Evolutionary conservation across 2,329 filamentous ascomycete species (phyloP), one percentile per base, ranked within the genome.

Genomic region (Sporothrix euskadiensis): DNA sequence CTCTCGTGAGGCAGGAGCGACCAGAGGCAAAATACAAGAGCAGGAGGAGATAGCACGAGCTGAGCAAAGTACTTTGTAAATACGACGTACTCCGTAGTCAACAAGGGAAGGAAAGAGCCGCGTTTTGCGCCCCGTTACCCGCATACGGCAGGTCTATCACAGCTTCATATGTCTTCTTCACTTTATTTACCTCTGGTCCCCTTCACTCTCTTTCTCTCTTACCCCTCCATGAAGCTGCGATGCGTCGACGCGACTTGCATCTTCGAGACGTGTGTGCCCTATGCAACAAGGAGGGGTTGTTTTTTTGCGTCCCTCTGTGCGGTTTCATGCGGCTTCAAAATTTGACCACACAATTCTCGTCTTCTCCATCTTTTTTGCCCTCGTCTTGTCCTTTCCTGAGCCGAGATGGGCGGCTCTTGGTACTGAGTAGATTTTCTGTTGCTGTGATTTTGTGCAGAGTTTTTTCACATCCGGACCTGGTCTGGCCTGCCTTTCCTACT

Each of bases 371-470:
- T 66, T 44, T 44, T 44, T 44, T 44, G 7, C 9, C 6, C 41
- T 12, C 14, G 16, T 54, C 7, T 2, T 7, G 26, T 16, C 22
- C 19, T 6, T 19, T 59, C 59, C 35, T 63, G 59, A 22, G 35
- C 35, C 61, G 41, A 69, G 14, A 19, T 59, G 30, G 30, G 56
- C 41, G 47, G 44, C 26, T 69, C 63, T 68, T 26, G 26, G 26
- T 26, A 26, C 26, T 26, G 26, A 22, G 1, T 14, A 16, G 41
- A 32, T 61, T 32, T 61, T 16, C 44, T 49, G 44, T 49, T 41
- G 41, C 44, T 35, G 26, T 32, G 44, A 71, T 73, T 71, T 35
- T 71, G 69, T 74, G 73, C 73, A 74, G 73, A 69, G 52, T 52
- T 47, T 71, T 71, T 49, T 56, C 61, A 4, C 52, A 47, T 54